Percentiles rank a stretch among this genome's conserved stretches.
These are phyloP conservation scores for Boletus smithii DNA, from an alignment of 1,284 basidiomycete species.

Conservation along the genomic window DNA sequence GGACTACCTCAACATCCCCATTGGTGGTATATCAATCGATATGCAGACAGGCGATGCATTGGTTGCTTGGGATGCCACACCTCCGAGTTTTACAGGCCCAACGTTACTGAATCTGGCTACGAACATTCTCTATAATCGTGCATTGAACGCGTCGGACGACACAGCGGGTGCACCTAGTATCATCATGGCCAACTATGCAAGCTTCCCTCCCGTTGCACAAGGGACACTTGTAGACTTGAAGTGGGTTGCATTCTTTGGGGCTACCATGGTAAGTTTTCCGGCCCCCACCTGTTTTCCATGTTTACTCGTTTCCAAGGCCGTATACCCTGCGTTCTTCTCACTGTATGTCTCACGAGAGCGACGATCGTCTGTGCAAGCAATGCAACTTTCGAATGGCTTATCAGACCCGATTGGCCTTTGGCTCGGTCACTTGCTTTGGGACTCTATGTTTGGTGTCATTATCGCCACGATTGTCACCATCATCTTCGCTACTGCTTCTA, in stretches of 20 bases:
- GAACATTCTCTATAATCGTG: constrained; percentile 62
- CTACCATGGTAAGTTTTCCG: constrained; percentile 52
- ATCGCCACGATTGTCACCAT: constrained; percentile 60
- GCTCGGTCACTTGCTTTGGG: constrained; percentile 78
- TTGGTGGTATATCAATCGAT: constrained; percentile 64
- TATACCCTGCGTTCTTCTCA: constrained; percentile 78
- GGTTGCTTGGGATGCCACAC: constrained; percentile 61
- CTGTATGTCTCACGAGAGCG: constrained; percentile 72
- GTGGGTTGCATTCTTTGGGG: constrained; percentile 68
- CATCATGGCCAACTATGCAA: constrained; percentile 53
- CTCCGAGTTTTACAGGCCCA: constrained; percentile 52
- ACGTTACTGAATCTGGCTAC: constrained; percentile 64
- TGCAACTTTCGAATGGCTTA: constrained; percentile 77
- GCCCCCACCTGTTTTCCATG: not conserved
- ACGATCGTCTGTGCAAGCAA: constrained; percentile 68
- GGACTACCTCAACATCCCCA: constrained; percentile 47
- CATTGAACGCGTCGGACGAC: constrained; percentile 47
- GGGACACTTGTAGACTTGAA: constrained; percentile 59
- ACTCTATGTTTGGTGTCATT: constrained; percentile 58
- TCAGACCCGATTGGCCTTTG: constrained; percentile 70
- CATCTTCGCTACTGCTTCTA: constrained; percentile 53
- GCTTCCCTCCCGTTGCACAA: constrained; percentile 50
- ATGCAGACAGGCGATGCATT: constrained; percentile 43
- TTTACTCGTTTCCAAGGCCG: constrained; percentile 42
- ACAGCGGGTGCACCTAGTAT: constrained; percentile 38